Percentiles rank a stretch among this genome's conserved stretches.
Evolutionary conservation across 352 stramenopile genomes (phyloP).

Genomic region (Pythium plurisporium): DNA sequence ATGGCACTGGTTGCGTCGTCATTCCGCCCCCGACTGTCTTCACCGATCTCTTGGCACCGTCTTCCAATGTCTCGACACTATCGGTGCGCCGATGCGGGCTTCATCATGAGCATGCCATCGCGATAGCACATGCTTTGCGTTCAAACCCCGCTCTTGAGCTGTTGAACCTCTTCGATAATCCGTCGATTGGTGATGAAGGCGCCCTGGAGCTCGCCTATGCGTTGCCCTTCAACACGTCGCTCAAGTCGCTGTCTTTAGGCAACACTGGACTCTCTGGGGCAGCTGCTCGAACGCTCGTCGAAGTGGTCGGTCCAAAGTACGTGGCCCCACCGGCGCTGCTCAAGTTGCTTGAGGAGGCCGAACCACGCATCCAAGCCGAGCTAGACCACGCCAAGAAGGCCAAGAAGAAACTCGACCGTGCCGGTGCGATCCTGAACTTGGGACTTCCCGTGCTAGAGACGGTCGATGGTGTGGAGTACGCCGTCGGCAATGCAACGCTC

Average conservation of each 20-base stretch:
- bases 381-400: constrained; percentile 75
- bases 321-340: constrained; percentile 44
- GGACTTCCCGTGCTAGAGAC: constrained; percentile 55
- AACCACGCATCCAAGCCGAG: constrained; percentile 61
- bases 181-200: constrained; percentile 40
- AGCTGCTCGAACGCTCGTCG: constrained; percentile 8
- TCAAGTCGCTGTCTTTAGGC: constrained; percentile 63
- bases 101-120: constrained; percentile 25
- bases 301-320: constrained; percentile 44
- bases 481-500: constrained; percentile 48
- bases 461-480: constrained; percentile 50
- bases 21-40: constrained; percentile 14
- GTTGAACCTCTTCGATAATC: constrained; percentile 73
- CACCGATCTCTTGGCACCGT: constrained; percentile 31
- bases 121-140: constrained; percentile 36
- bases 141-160: constrained; percentile 47
- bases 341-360: constrained; percentile 51
- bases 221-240: constrained; percentile 46
- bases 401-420: constrained; percentile 75
- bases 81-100: constrained; percentile 69
- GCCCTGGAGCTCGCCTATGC: constrained; percentile 50
- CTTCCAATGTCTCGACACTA: constrained; percentile 43
- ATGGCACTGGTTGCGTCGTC: background rate
- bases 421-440: constrained; percentile 41
- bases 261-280: constrained; percentile 50